Conservation (phyloP, 805 yeast genomes). For the Scheffersomyces stipitis region DNA sequence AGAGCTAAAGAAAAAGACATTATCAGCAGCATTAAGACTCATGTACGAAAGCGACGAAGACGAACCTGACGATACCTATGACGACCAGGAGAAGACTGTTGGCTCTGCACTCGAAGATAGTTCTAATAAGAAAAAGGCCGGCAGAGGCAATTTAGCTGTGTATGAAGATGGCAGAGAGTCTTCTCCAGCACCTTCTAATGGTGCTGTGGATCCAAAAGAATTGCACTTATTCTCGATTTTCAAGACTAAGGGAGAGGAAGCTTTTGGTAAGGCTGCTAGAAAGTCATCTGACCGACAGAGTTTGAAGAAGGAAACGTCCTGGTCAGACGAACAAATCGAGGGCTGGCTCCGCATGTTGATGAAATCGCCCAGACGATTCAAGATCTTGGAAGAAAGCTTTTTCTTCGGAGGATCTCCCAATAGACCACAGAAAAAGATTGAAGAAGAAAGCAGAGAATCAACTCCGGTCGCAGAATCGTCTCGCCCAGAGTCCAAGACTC, state of each 20-base stretch:
- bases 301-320: conserved; percentile 52
- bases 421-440: conserved; percentile 3
- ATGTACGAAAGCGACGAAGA: conserved; percentile 78
- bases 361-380: conserved; percentile 61
- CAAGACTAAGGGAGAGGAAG: conserved; percentile 45
- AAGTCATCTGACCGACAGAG: conserved; percentile 50
- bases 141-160: conserved; percentile 25
- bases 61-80: conserved; percentile 78
- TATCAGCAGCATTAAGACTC: conserved; percentile 59
- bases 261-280: conserved; percentile 46
- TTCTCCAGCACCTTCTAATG: conserved; percentile 12
- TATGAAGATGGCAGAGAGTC: conserved; percentile 11
- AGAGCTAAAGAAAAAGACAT: conserved; percentile 55
- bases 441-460: neutral
- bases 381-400: conserved; percentile 60
- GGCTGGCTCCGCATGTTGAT: conserved; percentile 86
- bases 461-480: conserved; percentile 2
- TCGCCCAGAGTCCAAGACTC: neutral
- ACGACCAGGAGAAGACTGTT: conserved; percentile 49
- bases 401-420: conserved; percentile 24
- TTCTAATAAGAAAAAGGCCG: conserved; percentile 6
- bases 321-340: conserved; percentile 91
- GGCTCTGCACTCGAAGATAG: conserved; percentile 20
- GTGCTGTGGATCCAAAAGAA: conserved; percentile 47
- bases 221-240: conserved; percentile 54